Evolutionary conservation across 208 protist species (phyloP).

Genomic region (Leishmania tropica): DNA sequence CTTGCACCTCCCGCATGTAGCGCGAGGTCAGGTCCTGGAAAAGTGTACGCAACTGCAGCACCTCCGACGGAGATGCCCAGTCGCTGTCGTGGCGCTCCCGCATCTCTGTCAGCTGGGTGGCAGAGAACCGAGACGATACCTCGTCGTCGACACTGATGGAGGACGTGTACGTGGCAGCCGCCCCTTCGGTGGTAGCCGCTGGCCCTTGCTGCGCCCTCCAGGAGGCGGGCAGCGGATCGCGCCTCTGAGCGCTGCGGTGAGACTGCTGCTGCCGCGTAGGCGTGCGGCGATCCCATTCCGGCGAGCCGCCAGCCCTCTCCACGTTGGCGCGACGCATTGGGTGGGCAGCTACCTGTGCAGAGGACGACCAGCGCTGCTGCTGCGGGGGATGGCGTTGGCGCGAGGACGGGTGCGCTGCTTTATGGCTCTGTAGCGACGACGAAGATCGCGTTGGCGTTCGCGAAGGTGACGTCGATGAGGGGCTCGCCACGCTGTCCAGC

Average conservation of each 20-base stretch:
- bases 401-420: not conserved
- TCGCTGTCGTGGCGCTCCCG: slow-evolving; percentile 18
- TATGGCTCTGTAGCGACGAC: not conserved
- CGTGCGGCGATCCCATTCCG: not conserved
- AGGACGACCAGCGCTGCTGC: not conserved
- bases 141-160: slow-evolving; percentile 4
- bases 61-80: slow-evolving; percentile 80
- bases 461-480: slow-evolving; percentile 11
- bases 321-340: not conserved
- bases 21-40: slow-evolving; percentile 35
- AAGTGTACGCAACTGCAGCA: slow-evolving; percentile 60
- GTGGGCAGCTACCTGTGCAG: not conserved
- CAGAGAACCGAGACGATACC: slow-evolving; percentile 1
- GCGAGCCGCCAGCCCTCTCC: not conserved
- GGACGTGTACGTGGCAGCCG: slow-evolving; percentile 2
- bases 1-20: slow-evolving; percentile 42
- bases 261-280: slow-evolving; percentile 1
- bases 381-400: not conserved
- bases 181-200: not conserved
- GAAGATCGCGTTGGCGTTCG: slow-evolving; percentile 18
- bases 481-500: slow-evolving; percentile 29
- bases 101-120: not conserved
- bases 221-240: not conserved
- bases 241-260: not conserved
- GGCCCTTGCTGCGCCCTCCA: not conserved